These are phyloP conservation scores for Areca catechu DNA, from an alignment of 176 grass and related monocot species.

Conservation along the genomic window DNA sequence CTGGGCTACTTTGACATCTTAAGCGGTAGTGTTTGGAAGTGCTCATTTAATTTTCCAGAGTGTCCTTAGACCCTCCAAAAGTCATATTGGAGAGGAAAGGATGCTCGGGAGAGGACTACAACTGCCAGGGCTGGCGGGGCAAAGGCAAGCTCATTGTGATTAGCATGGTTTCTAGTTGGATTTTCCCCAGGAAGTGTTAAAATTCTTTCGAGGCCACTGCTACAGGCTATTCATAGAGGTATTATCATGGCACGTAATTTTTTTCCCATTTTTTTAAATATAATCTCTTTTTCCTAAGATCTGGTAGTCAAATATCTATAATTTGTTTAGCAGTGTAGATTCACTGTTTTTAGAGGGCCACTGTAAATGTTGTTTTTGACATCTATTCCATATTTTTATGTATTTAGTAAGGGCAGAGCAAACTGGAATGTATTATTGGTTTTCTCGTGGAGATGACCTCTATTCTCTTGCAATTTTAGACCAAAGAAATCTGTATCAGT, in stretches of 20 bases:
- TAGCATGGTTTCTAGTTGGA: slow-evolving; percentile 25
- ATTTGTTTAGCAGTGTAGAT: neutral
- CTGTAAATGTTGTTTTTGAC: neutral
- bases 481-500: too few relatives aligned
- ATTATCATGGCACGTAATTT: slow-evolving; percentile 36
- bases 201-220: slow-evolving; percentile 57
- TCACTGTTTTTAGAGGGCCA: neutral
- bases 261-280: neutral
- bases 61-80: slow-evolving; percentile 31
- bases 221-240: slow-evolving; percentile 25
- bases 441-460: too few relatives aligned
- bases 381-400: too few relatives aligned
- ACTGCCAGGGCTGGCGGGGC: slow-evolving; percentile 41
- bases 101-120: slow-evolving; percentile 15
- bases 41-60: slow-evolving; percentile 24
- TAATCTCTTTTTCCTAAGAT: neutral
- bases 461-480: too few relatives aligned
- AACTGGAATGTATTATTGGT: too few relatives aligned
- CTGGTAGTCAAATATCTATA: neutral
- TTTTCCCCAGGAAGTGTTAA: slow-evolving; percentile 20
- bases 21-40: slow-evolving; percentile 24
- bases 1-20: slow-evolving; percentile 64
- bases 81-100: slow-evolving; percentile 24
- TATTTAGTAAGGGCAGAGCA: too few relatives aligned
- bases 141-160: slow-evolving; percentile 21